phyloP scores from a whole-genome alignment of 2,329 filamentous ascomycete genomes.

The Chrysoporthe cubensis region DNA sequence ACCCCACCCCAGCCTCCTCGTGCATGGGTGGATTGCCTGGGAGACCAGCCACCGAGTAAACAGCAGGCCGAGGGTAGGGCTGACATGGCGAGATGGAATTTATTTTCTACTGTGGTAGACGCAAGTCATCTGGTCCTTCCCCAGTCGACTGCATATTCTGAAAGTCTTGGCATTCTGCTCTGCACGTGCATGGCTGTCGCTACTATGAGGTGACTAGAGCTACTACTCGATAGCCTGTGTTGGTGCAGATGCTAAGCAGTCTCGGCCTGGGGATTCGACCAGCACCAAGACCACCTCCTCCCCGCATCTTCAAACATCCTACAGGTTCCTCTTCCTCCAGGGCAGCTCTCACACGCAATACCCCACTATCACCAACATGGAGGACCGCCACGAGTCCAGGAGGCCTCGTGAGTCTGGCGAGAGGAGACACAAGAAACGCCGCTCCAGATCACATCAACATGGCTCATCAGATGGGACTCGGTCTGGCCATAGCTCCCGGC shows the following conservation, averaged over 20 bases:
- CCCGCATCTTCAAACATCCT: neutral
- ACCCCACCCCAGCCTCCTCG: conserved; percentile 24
- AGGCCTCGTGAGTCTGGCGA: conserved; percentile 30
- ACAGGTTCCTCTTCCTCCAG: neutral
- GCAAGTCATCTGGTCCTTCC: too few species aligned
- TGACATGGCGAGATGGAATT: neutral
- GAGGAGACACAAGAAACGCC: conserved; percentile 31
- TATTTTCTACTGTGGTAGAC: neutral
- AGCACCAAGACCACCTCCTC: neutral
- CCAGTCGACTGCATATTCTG: neutral
- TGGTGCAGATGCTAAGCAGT: conserved; percentile 5
- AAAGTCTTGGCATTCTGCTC: conserved; percentile 8
- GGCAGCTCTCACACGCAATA: neutral
- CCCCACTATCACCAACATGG: neutral
- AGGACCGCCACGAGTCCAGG: conserved; percentile 22
- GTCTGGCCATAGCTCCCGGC: conserved; percentile 29
- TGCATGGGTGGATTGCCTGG: conserved; percentile 21
- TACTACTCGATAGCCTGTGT: neutral
- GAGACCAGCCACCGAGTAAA: conserved; percentile 29
- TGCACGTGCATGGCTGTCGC: conserved; percentile 6
- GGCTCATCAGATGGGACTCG: conserved; percentile 26
- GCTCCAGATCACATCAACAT: conserved; percentile 28
- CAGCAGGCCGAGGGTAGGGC: neutral
- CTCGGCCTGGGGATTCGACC: neutral
- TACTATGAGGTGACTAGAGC: neutral